Base-by-base conservation (phyloP, 306 rosid species). In the Trichosanthes cucumerina region DNA sequence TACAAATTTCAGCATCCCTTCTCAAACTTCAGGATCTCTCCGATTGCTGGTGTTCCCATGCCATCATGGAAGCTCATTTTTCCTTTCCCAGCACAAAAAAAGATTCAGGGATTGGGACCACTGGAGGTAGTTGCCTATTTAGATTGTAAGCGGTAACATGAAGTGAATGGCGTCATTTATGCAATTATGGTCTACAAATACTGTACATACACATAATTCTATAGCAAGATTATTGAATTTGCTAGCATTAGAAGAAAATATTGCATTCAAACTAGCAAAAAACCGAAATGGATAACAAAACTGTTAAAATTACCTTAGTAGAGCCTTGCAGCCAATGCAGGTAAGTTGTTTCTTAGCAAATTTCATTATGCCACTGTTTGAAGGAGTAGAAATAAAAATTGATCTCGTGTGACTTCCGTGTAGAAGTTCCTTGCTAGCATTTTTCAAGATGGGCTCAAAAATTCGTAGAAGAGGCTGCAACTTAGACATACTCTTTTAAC, bases 371-470 rank as follows among this genome's bases (percentile, higher is more conserved):
- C 98, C 98, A 74, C 96, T 83, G 78, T 92, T 95, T 75, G 97
- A 84, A 1, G 98, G 98, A 41, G 97, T 95, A 63, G 98, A 91
- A 63, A 90, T 92, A 79, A 96, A 92, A 70, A 95, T 91, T 71
- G 98, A 95, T 88, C 97, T 70, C 74, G 97, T 95, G 85, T 95
- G 97, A 83, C 92, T 87, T 84, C 98, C 98, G 77, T 95, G 97
- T 68, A 95, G 93, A 91, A 95, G 98, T 87, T 95, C 98, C 83
- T 80, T 89, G 88, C 93, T 91, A 58, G 98, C 98, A 89, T 95
- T 92, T 86, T 92, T 92, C 86, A 95, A 80, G 87, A 95, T 95
- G 64, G 98, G 98, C 82, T 95, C 97, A 85, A 95, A 95, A 81
- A 95, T 91, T 86, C 98, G 93, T 60, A 95, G 84, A 76, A 95